Evolutionary conservation across 2,329 filamentous ascomycete genomes (phyloP).

Genomic region (Ophioceras dolichostomum): DNA sequence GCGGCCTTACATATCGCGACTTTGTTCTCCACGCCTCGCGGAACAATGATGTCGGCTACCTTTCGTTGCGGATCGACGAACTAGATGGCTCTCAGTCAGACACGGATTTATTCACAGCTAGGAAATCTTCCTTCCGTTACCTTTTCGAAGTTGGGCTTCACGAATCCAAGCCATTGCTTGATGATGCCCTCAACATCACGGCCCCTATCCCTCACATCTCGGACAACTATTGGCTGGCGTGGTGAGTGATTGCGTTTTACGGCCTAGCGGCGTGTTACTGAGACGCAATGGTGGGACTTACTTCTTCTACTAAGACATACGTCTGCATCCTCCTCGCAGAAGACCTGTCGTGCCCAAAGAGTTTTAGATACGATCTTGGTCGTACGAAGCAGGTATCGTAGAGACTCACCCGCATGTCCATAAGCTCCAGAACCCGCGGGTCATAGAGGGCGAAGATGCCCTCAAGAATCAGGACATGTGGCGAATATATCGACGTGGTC

Average conservation of each 20-base stretch:
- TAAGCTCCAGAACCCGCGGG: conserved; percentile 65
- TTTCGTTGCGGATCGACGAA: conserved; percentile 87
- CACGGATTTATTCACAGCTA: no score
- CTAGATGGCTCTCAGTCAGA: no score
- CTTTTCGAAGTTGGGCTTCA: conserved; percentile 93
- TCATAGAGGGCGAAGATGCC: conserved; percentile 95
- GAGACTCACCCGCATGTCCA: conserved; percentile 72
- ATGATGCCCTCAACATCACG: conserved; percentile 91
- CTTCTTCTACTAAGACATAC: conserved; percentile 82
- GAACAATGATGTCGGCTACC: conserved; percentile 88
- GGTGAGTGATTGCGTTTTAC: neutral
- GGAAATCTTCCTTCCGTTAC: conserved; percentile 23
- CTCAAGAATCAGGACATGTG: conserved; percentile 88
- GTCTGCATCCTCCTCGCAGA: conserved; percentile 91
- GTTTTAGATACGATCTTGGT: neutral
- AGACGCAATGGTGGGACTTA: conserved; percentile 36
- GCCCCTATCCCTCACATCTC: conserved; percentile 81
- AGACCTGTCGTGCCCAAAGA: conserved; percentile 50
- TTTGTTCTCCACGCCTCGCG: conserved; percentile 84
- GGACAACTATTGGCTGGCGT: conserved; percentile 44
- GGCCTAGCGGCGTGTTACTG: no score
- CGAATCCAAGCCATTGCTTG: conserved; percentile 94
- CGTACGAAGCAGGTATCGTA: neutral
- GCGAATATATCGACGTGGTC: conserved; percentile 87
- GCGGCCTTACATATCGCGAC: conserved; percentile 74